phyloP scores from a whole-genome alignment of 768 basidiomycete species.

The Cyathus striatus region DNA sequence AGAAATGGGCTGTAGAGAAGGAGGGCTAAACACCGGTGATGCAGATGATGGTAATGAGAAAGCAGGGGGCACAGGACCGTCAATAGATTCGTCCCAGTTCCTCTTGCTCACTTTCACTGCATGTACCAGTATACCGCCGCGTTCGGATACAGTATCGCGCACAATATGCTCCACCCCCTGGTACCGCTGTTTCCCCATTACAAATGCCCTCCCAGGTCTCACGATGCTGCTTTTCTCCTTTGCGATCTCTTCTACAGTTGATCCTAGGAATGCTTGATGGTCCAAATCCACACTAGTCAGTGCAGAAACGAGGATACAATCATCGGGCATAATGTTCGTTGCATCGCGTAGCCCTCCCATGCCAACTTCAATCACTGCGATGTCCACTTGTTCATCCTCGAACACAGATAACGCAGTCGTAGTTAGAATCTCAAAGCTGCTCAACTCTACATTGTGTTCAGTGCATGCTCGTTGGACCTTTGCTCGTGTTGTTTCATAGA shows the following conservation, averaged over 20 bases:
- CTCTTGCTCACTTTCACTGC: constrained; percentile 28
- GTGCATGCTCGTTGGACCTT: constrained; percentile 45
- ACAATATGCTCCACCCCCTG: constrained; percentile 39
- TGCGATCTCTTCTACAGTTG: constrained; percentile 69
- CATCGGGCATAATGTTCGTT: constrained; percentile 81
- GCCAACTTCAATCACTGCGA: constrained; percentile 89
- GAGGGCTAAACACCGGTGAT: constrained; percentile 25
- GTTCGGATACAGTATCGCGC: constrained; percentile 31
- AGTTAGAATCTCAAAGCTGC: constrained; percentile 82
- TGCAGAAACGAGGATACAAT: constrained; percentile 67
- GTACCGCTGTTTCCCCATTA: constrained; percentile 63
- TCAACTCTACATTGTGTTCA: constrained; percentile 42
- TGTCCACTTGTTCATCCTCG: constrained; percentile 62
- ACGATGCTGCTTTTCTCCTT: constrained; percentile 82
- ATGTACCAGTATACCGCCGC: constrained; percentile 34
- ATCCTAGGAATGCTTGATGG: constrained; percentile 87
- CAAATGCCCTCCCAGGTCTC: constrained; percentile 51
- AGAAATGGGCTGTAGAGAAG: constrained; percentile 36
- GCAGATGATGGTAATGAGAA: constrained; percentile 25
- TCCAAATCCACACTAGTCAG: constrained; percentile 88
- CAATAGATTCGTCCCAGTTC: constrained; percentile 26
- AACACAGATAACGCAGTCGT: constrained; percentile 77
- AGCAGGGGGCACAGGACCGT: constrained; percentile 21
- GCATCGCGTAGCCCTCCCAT: constrained; percentile 93
- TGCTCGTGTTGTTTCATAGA: constrained; percentile 42